Evolutionary conservation across 2,329 filamentous ascomycete species (phyloP).

Genomic region (Scytalidium lignicola): DNA sequence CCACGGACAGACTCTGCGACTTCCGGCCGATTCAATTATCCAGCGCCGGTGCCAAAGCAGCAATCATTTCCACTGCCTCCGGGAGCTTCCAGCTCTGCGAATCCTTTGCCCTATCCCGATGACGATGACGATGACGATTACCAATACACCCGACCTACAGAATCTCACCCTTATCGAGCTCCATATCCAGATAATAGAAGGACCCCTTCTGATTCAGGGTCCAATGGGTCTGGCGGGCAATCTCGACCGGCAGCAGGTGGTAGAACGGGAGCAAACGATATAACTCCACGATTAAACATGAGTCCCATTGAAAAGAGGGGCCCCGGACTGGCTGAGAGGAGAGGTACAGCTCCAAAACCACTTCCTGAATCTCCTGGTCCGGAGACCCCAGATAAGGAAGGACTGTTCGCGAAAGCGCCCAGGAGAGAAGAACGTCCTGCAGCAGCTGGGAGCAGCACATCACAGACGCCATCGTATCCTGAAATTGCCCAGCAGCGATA

Average conservation of each 20-base stretch:
- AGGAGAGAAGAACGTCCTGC: conserved; percentile 34
- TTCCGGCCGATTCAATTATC: conserved; percentile 41
- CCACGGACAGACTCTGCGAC: conserved; percentile 34
- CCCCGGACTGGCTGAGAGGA: conserved; percentile 70
- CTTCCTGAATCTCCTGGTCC: conserved; percentile 78
- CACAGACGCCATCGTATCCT: conserved; percentile 18
- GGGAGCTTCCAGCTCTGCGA: conserved; percentile 65
- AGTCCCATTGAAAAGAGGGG: conserved; percentile 50
- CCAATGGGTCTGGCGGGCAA: conserved; percentile 14
- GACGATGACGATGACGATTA: conserved; percentile 49
- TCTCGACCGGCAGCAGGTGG: conserved; percentile 11
- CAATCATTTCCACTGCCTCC: conserved; percentile 60
- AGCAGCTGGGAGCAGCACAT: conserved; percentile 13
- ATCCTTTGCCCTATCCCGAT: conserved; percentile 67
- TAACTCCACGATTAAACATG: conserved; percentile 21
- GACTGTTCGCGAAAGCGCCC: conserved; percentile 63
- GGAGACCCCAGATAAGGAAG: conserved; percentile 68
- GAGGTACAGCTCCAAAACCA: conserved; percentile 76
- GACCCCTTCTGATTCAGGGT: conserved; percentile 15
- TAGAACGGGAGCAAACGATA: conserved; percentile 27
- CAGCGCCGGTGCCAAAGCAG: conserved; percentile 42
- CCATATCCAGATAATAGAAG: conserved; percentile 30
- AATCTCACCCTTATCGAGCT: conserved; percentile 25
- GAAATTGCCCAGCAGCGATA: conserved; percentile 33
- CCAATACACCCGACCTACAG: conserved; percentile 29